Base-by-base conservation (phyloP, 1,284 basidiomycete genomes). In the Sparassis latifolia region DNA sequence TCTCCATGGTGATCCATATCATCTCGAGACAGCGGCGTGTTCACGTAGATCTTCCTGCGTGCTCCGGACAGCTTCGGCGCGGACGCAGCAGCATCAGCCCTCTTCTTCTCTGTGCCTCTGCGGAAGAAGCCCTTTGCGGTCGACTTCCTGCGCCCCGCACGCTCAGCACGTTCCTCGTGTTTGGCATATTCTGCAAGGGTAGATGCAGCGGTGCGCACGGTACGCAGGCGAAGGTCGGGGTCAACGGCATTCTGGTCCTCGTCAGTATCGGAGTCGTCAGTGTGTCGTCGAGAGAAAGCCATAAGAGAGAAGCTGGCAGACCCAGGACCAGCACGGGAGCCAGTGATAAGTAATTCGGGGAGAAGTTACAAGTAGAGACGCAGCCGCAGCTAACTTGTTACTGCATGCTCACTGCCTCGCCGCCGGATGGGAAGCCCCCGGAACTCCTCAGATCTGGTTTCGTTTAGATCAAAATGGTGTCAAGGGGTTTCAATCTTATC, bases 131-230 rank as follows among this genome's bases (percentile, higher is more conserved):
- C 67, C 58, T 74, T 73, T 42, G 74, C 67, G 38, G 82, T 77
- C 69, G 80, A 78, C 57, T 86, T 73, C 48, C 77, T 33, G 40
- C 29, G 42, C 73, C 7, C 6, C 35, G 35, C 35, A 20, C 20
- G 20, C 61, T 86, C 80, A 6, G 84, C 82, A 48, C 85, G 77
- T 55, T 82, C 77, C 64, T 96, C 92, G 44, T 84, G 80, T 47
- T 80, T 79, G 48, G 89, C 84, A 6, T 86, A 89, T 70, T 94
- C 91, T 57, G 89, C 88, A 57, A 96, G 84, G 32, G 89, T 91
- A 20, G 87, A 91, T 10, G 89, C 84, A 2, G 93, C 92, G 1
- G 93, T 96, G 57, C 86, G 82, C 27, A 92, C 89, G 0, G 92
- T 94, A 49, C 91, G 81, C 49, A 97, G 76, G 33, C 89, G 84